These are phyloP conservation scores for Mariannaea elegans DNA, from an alignment of 2,329 filamentous ascomycete species.

Conservation along the genomic window DNA sequence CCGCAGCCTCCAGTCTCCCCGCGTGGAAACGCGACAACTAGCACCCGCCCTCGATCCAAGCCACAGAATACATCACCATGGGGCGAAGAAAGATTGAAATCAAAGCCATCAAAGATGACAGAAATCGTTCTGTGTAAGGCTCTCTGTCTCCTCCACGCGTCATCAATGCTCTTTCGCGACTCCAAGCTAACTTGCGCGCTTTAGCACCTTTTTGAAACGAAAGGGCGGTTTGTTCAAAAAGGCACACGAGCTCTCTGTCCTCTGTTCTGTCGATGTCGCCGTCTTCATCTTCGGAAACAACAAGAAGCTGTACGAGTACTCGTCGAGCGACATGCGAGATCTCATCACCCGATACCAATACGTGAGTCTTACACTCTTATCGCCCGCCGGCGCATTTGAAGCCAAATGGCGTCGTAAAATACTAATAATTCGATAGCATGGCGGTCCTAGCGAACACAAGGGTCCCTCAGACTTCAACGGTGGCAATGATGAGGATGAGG, in stretches of 20 bases:
- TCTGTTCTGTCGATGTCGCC: slow-evolving; percentile 97
- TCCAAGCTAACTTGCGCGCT: slow-evolving; percentile 32
- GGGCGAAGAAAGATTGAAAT: slow-evolving; percentile 99
- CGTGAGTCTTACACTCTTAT: slow-evolving; percentile 63
- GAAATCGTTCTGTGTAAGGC: slow-evolving; percentile 95
- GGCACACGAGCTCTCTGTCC: slow-evolving; percentile 96
- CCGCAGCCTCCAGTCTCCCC: slow-evolving; percentile 17
- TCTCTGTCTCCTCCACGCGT: slow-evolving; percentile 1
- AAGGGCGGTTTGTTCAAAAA: slow-evolving; percentile 99
- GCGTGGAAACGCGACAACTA: slow-evolving; percentile 33
- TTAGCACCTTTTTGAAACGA: slow-evolving; percentile 95
- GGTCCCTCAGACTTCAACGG: slow-evolving; percentile 92
- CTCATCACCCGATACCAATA: slow-evolving; percentile 90
- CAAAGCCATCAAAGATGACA: slow-evolving; percentile 98
- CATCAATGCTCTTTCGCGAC: slow-evolving; percentile 3
- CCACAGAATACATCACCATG: slow-evolving; percentile 63
- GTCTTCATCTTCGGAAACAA: slow-evolving; percentile 99
- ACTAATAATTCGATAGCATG: slow-evolving; percentile 69
- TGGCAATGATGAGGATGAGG: slow-evolving; percentile 85
- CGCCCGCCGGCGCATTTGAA: not conserved
- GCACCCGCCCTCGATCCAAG: slow-evolving; percentile 23
- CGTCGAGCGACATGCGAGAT: slow-evolving; percentile 91
- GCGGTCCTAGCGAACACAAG: slow-evolving; percentile 94
- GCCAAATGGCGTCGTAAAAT: slow-evolving; percentile 9
- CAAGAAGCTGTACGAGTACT: slow-evolving; percentile 99